Base-by-base conservation (phyloP, 1,284 basidiomycete genomes). In the Trichosporon sp. region DNA sequence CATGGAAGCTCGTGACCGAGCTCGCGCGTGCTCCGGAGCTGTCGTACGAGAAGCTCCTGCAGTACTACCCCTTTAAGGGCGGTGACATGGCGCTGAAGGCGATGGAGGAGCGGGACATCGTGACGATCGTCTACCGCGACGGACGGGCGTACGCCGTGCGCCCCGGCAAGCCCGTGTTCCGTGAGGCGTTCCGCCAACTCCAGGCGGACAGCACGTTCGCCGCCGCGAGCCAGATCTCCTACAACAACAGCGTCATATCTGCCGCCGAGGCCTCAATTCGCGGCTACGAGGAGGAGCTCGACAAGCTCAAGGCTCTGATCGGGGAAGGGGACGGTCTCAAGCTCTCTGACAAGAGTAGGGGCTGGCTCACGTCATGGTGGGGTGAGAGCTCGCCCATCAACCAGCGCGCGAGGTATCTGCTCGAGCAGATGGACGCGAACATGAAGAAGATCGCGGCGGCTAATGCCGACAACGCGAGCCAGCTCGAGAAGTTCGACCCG, bases 41-140 rank as follows among this genome's bases (percentile, higher is more conserved):
- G 68, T 74, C 83, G 74, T 98, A 98, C 81, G 90, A 94, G 71
- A 90, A 94, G 51, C 86, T 93, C 8, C 85, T 99, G 68, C 84
- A 92, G 70, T 91, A 93, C 68, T 92, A 91, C 80, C 93, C 93
- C 0, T 98, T 97, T 89, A 97, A 95, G 81, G 93, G 92, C 19
- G 91, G 95, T 77, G 95, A 98, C 79, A 85, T 86, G 12, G 87
- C 92, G 4, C 81, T 99, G 73, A 89, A 93, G 74, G 89, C 88
- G 32, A 90, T 99, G 88, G 96, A 98, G 80, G 91, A 93, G 76
- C 91, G 92, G 4, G 96, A 98, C 76, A 83, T 98, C 67, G 93
- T 98, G 74, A 87, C 90, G 0, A 91, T 99, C 65, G 87, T 87
- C 7, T 92, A 91, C 14, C 81, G 87, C 51, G 90, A 95, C 72